Base-by-base conservation (phyloP, 305 asterid genomes). In the Fraxinus sp. region DNA sequence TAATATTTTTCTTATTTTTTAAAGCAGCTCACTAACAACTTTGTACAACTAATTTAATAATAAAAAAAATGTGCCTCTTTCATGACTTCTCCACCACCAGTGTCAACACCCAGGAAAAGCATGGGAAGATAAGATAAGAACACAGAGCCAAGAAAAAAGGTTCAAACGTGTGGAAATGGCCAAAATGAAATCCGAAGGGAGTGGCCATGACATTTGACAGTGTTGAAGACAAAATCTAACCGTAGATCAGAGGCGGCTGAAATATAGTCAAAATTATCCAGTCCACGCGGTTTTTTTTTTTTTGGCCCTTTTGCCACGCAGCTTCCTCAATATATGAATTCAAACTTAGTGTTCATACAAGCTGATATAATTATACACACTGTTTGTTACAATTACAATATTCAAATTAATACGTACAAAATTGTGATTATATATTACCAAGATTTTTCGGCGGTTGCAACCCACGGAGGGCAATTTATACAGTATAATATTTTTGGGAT, bases 361-460 rank as follows among this genome's bases (percentile, higher is more conserved):
- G 74, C 74, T 68, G n/a, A 28, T 68, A 59, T 22, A 18, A 59
- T 59, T 11, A 66, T 59, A 57, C 4, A 7, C n/a, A 7, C 14
- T 20, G 5, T 22, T 2, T 62, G 13, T 8, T 64, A 22, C 72
- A 64, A 32, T 64, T 64, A 22, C 16, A 22, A n/a, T 10, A 64
- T 22, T 8, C 37, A 13, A 13, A 10, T 26, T 11, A 24, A 10
- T 68, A 68, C 36, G 18, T 24, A 26, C 5, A 28, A 68, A 68
- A 11, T 13, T 26, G 37, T 68, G 20, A 68, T 68, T 68, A 26
- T 11, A 68, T 18, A 92, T 92, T 88, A 87, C 85, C 89, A 92
- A 2, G 96, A 92, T 13, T 92, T 91, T 80, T 91, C 93, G 79
- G 91, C 87, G 80, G 90, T 80, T 78, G 81, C 88, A n/a, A 91